phyloP scores from a whole-genome alignment of 2,329 filamentous ascomycete genomes.

The Dendrostoma leiphaemia region DNA sequence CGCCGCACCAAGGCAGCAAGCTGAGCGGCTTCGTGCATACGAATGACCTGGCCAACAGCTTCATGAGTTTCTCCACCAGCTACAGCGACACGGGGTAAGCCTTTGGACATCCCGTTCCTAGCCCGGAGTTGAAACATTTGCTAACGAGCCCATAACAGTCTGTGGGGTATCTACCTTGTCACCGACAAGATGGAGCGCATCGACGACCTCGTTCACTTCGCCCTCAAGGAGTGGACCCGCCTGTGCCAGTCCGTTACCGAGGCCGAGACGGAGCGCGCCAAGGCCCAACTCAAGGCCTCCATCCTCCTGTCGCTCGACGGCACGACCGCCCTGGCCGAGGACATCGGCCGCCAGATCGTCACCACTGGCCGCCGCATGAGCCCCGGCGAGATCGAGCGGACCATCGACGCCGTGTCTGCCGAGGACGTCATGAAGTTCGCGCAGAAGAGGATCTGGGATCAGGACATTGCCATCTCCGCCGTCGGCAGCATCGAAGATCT shows the following conservation, averaged over 20 bases:
- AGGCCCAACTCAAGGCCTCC: slow-evolving; percentile 98
- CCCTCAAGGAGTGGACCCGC: slow-evolving; percentile 96
- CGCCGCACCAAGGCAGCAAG: slow-evolving; percentile 96
- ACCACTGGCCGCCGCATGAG: slow-evolving; percentile 91
- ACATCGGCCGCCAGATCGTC: slow-evolving; percentile 97
- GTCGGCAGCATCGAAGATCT: slow-evolving; percentile 89
- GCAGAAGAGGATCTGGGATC: slow-evolving; percentile 93
- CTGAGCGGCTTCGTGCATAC: slow-evolving; percentile 93
- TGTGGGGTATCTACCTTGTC: slow-evolving; percentile 99
- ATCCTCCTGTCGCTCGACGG: slow-evolving; percentile 96
- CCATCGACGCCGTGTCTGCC: slow-evolving; percentile 84
- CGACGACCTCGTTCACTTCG: slow-evolving; percentile 97
- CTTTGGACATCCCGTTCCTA: slow-evolving; percentile 16
- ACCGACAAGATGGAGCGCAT: slow-evolving; percentile 83
- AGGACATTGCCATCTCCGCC: slow-evolving; percentile 90
- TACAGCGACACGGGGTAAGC: slow-evolving; percentile 99
- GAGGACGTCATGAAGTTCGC: slow-evolving; percentile 98
- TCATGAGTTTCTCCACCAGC: slow-evolving; percentile 99
- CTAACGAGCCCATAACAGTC: slow-evolving; percentile 58
- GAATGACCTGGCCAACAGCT: slow-evolving; percentile 96
- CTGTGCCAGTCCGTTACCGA: slow-evolving; percentile 84
- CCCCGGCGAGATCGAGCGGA: slow-evolving; percentile 91
- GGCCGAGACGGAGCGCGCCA: slow-evolving; percentile 95
- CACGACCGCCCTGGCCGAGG: slow-evolving; percentile 95
- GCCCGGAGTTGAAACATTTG: too few species aligned